These are phyloP conservation scores for Scorias spongiosa DNA, from an alignment of 2,329 filamentous ascomycete genomes.

Conservation along the genomic window DNA sequence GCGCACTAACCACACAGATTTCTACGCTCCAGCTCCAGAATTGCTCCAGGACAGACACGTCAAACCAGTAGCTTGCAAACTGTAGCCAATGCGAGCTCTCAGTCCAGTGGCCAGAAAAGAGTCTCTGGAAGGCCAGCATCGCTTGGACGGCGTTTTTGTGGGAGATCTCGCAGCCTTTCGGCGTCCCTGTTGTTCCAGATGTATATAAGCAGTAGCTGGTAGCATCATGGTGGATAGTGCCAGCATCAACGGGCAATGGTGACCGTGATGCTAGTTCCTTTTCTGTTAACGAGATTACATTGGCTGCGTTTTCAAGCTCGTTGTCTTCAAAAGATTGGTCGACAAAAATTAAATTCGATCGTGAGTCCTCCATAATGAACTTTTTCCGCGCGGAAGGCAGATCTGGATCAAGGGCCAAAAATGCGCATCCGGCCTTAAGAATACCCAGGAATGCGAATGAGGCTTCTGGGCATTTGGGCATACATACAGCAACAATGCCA, in stretches of 20 bases:
- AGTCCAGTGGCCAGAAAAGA: slow-evolving; percentile 66
- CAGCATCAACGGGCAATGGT: slow-evolving; percentile 20
- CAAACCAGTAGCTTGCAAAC: slow-evolving; percentile 89
- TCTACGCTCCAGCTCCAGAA: slow-evolving; percentile 94
- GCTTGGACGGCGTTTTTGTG: slow-evolving; percentile 82
- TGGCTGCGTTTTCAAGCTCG: slow-evolving; percentile 10
- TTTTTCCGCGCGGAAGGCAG: slow-evolving; percentile 58
- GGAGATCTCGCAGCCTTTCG: slow-evolving; percentile 77
- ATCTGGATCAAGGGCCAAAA: slow-evolving; percentile 63
- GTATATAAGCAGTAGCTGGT: slow-evolving; percentile 78
- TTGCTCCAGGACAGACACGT: slow-evolving; percentile 83
- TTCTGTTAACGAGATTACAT: neutral
- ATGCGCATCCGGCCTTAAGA: slow-evolving; percentile 67
- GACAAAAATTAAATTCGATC: slow-evolving; percentile 35
- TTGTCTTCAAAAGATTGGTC: slow-evolving; percentile 19
- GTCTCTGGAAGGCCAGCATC: slow-evolving; percentile 67
- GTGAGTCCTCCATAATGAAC: slow-evolving; percentile 65
- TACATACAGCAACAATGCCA: slow-evolving; percentile 58
- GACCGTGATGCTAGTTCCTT: slow-evolving; percentile 16
- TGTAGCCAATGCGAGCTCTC: slow-evolving; percentile 67
- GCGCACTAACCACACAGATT: slow-evolving; percentile 67
- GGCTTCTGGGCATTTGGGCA: slow-evolving; percentile 72
- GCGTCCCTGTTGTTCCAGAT: slow-evolving; percentile 71
- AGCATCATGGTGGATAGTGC: slow-evolving; percentile 31
- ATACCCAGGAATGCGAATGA: slow-evolving; percentile 72